These are phyloP conservation scores for Cardiosporidium cionae DNA, from an alignment of 169 alveolate species.

Conservation along the genomic window DNA sequence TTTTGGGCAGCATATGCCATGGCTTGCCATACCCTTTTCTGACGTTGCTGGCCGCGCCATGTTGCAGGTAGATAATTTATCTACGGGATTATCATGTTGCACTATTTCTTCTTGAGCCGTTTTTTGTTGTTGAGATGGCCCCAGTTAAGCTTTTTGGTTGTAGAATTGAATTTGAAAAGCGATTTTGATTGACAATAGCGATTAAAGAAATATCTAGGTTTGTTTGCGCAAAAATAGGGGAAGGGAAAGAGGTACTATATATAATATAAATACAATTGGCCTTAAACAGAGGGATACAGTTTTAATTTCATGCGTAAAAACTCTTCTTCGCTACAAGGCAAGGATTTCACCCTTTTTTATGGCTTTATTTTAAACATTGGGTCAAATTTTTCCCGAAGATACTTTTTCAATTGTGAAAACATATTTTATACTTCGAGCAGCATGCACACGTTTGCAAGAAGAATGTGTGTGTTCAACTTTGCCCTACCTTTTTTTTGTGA, in stretches of 20 bases:
- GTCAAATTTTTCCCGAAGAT: too few relatives aligned
- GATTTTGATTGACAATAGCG: not conserved
- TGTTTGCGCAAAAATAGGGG: not conserved
- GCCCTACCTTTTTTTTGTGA: not conserved
- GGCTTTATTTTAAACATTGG: too few relatives aligned
- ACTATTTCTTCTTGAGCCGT: not conserved
- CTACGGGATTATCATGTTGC: not conserved
- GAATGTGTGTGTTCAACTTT: not conserved
- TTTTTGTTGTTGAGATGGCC: too few relatives aligned
- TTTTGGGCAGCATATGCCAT: constrained; percentile 50
- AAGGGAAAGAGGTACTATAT: not conserved
- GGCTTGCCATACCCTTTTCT: constrained; percentile 59
- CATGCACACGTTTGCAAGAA: too few relatives aligned
- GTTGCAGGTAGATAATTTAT: not conserved
- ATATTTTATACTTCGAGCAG: too few relatives aligned
- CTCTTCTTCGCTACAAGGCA: too few relatives aligned
- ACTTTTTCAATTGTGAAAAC: too few relatives aligned
- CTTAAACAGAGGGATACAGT: too few relatives aligned
- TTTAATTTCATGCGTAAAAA: too few relatives aligned
- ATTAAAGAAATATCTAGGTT: not conserved
- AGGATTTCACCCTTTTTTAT: too few relatives aligned
- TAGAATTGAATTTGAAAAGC: not conserved
- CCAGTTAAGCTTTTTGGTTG: too few relatives aligned
- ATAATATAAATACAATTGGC: too few relatives aligned
- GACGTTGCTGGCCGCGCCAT: constrained; percentile 18